Conservation (phyloP, 2,329 filamentous ascomycete genomes). For the Arthrobotrys conoides region DNA sequence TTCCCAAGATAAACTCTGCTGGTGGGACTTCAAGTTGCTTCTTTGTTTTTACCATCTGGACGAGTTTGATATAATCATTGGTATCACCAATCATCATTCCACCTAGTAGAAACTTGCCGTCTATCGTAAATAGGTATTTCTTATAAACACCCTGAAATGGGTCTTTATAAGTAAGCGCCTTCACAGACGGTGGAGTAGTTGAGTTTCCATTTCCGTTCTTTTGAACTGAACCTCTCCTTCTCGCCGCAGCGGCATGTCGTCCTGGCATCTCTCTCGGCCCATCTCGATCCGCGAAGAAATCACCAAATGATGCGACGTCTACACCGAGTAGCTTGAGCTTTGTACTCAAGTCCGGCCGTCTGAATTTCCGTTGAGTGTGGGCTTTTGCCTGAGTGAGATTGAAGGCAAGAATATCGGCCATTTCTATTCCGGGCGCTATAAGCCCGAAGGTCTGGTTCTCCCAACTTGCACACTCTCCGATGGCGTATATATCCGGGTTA, state of each 20-base stretch:
- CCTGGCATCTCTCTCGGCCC: conserved; percentile 81
- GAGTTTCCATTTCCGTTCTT: conserved; percentile 15
- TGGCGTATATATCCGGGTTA: conserved; percentile 81
- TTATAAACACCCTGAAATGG: conserved; percentile 92
- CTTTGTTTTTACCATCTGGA: conserved; percentile 87
- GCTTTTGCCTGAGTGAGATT: conserved; percentile 85
- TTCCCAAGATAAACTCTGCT: conserved; percentile 85
- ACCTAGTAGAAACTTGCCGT: conserved; percentile 91
- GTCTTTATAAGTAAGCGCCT: conserved; percentile 88
- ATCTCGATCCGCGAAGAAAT: conserved; percentile 91
- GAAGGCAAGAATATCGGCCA: conserved; percentile 91
- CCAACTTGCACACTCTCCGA: conserved; percentile 94
- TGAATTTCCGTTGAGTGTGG: conserved; percentile 75
- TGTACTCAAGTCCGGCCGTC: conserved; percentile 87
- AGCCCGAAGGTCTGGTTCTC: conserved; percentile 87
- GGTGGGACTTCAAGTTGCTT: conserved; percentile 84
- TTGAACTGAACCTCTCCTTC: conserved; percentile 31
- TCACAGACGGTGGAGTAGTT: conserved; percentile 73
- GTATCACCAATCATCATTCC: conserved; percentile 98
- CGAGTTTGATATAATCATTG: conserved; percentile 88
- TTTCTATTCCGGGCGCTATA: conserved; percentile 90
- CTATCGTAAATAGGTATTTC: conserved; percentile 90
- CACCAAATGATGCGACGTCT: conserved; percentile 92
- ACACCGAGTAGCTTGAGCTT: conserved; percentile 91
- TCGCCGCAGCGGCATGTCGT: conserved; percentile 27